phyloP scores from a whole-genome alignment of 177 flowering plant genomes.

The Telopea speciosissima region DNA sequence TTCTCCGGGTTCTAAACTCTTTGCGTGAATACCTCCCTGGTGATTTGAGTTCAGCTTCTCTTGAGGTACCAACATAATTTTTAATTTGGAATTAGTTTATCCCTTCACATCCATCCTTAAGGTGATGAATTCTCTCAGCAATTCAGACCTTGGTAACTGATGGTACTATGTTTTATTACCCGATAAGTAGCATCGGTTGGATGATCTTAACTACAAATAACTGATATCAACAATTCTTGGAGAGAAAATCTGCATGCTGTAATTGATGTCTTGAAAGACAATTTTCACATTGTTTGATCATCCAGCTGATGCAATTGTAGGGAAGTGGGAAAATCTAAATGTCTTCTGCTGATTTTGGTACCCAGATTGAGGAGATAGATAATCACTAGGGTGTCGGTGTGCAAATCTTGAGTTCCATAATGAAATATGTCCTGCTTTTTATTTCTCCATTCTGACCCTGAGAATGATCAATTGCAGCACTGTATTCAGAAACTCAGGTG shows the following conservation, averaged over 20 bases:
- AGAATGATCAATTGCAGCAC: conserved; percentile 33
- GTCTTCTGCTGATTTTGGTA: not conserved
- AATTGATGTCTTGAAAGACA: not conserved
- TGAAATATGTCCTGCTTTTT: not conserved
- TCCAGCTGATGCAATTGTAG: not conserved
- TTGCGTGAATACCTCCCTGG: conserved; percentile 40
- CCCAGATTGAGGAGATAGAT: not conserved
- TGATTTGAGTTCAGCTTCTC: conserved; percentile 53
- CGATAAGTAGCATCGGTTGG: not conserved
- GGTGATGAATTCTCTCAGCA: not conserved
- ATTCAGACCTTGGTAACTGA: not conserved
- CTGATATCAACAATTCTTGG: not conserved
- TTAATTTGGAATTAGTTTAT: not conserved
- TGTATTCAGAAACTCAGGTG: conserved; percentile 53
- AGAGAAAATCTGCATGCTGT: not conserved
- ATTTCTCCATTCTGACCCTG: conserved; percentile 15
- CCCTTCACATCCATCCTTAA: not conserved
- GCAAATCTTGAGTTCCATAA: not conserved
- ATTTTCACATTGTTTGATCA: not conserved
- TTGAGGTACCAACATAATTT: conserved; percentile 45
- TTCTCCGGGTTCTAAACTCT: conserved; percentile 44
- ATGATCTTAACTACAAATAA: not conserved
- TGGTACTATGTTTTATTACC: not conserved
- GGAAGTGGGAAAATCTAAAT: not conserved
- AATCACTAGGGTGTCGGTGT: not conserved